A percentile compares a stretch with the other conserved stretches of the same genome.
Conservation (phyloP, 2,329 filamentous ascomycete genomes). For the Plenodomus tracheiphilus region DNA sequence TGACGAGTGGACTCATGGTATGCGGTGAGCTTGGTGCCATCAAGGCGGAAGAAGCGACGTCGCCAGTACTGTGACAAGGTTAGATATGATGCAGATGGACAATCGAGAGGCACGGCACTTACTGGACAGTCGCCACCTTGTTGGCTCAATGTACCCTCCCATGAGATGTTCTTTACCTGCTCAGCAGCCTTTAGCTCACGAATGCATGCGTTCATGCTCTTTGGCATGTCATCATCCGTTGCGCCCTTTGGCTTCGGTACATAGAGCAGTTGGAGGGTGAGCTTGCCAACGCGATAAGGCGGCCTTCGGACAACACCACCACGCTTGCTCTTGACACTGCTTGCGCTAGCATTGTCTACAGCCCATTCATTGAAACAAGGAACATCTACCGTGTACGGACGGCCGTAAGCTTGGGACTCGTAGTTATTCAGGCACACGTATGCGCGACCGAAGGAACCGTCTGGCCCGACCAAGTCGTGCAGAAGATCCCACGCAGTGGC, state of each 20-base stretch:
- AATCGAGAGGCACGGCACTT: constrained; percentile 51
- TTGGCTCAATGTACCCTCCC: constrained; percentile 89
- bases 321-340: constrained; percentile 91
- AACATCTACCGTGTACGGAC: constrained; percentile 84
- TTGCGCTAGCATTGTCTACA: constrained; percentile 76
- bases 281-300: constrained; percentile 94
- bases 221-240: constrained; percentile 95
- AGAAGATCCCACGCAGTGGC: constrained; percentile 84
- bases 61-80: constrained; percentile 78
- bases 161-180: constrained; percentile 74
- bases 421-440: constrained; percentile 95
- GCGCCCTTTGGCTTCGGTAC: constrained; percentile 87
- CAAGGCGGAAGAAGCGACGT: constrained; percentile 93
- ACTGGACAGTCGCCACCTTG: constrained; percentile 97
- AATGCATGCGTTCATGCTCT: constrained; percentile 97
- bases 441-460: constrained; percentile 91
- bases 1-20: constrained; percentile 96
- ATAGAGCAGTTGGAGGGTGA: constrained; percentile 91
- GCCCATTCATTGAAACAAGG: constrained; percentile 99
- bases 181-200: constrained; percentile 91
- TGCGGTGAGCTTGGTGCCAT: constrained; percentile 87
- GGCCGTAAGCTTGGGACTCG: constrained; percentile 83
- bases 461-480: constrained; percentile 81
- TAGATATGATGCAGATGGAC: constrained; percentile 3
- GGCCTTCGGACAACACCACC: constrained; percentile 75